Evolutionary conservation across 164 flowering plant species (phyloP).

Genomic region (Vitis vinifera): DNA sequence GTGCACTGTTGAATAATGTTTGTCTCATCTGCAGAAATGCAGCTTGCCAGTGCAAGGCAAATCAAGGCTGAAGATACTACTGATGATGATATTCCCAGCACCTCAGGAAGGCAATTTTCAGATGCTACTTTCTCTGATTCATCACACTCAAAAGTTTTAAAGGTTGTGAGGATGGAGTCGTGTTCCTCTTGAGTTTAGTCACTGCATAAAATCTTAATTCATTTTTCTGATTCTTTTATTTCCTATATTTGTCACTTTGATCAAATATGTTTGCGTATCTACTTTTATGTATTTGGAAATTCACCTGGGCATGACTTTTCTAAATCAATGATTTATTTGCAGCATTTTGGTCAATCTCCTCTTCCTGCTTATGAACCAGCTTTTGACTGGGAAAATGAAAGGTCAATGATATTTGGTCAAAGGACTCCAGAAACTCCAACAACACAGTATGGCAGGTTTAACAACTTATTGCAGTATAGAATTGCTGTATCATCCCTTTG

Average conservation of each 20-base stretch:
- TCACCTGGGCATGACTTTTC: not conserved
- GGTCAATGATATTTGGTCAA: conserved; percentile 88
- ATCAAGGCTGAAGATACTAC: conserved; percentile 55
- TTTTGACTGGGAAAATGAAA: conserved; percentile 98
- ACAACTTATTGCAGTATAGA: not conserved
- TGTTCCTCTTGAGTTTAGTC: not conserved
- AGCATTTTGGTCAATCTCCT: conserved; percentile 91
- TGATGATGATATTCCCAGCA: conserved; percentile 84
- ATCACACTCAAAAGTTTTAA: conserved; percentile 22
- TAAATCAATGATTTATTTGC: conserved; percentile 16
- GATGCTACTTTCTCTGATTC: conserved; percentile 36
- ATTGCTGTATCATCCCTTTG: not conserved
- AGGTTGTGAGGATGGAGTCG: conserved; percentile 27
- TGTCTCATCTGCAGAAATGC: conserved; percentile 57
- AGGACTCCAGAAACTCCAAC: conserved; percentile 69
- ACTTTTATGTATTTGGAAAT: not conserved
- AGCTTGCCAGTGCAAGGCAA: conserved; percentile 70
- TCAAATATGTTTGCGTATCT: not conserved
- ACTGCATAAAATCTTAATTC: not conserved
- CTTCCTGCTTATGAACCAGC: conserved; percentile 98
- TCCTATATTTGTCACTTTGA: not conserved
- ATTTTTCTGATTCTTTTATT: not conserved
- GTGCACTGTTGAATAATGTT: not conserved
- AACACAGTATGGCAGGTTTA: conserved; percentile 55
- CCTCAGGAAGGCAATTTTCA: conserved; percentile 74